Evolutionary conservation across 2,329 filamentous ascomycete genomes (phyloP).

Genomic region (Ilyonectria sp.): DNA sequence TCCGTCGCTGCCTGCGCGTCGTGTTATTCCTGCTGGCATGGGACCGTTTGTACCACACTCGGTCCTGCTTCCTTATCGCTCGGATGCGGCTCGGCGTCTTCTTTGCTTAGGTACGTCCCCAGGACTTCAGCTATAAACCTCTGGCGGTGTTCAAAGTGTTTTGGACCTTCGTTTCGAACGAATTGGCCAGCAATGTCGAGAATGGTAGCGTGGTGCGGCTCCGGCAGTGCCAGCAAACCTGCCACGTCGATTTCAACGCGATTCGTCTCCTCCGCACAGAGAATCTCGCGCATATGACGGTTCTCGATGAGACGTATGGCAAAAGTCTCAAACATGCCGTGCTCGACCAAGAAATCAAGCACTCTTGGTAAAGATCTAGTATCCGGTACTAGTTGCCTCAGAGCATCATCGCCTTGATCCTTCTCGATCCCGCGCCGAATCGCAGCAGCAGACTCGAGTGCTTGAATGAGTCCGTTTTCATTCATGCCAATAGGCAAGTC

Average conservation of each 20-base stretch:
- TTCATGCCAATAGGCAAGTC: background rate
- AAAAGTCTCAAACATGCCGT: constrained; percentile 40
- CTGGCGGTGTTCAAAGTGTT: constrained; percentile 33
- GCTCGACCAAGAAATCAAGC: constrained; percentile 29
- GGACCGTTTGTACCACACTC: background rate
- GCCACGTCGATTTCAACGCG: constrained; percentile 7
- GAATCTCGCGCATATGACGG: background rate
- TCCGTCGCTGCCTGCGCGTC: background rate
- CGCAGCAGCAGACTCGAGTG: constrained; percentile 33
- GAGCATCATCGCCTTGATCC: background rate
- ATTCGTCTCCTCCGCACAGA: background rate
- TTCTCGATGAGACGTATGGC: constrained; percentile 28
- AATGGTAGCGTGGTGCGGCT: constrained; percentile 25
- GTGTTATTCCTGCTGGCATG: background rate
- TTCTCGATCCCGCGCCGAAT: constrained; percentile 24
- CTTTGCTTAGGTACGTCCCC: constrained; percentile 28
- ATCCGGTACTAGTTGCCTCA: constrained; percentile 23
- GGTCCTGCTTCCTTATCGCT: background rate
- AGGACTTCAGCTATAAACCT: constrained; percentile 39
- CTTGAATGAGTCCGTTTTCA: constrained; percentile 6
- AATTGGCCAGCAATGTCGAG: constrained; percentile 23
- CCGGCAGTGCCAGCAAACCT: constrained; percentile 5
- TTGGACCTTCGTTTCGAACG: constrained; percentile 19
- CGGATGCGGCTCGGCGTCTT: background rate
- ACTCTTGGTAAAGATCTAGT: constrained; percentile 7